These are phyloP conservation scores for Pichia cactophila DNA, from an alignment of 1,139 yeast species.

Conservation along the genomic window DNA sequence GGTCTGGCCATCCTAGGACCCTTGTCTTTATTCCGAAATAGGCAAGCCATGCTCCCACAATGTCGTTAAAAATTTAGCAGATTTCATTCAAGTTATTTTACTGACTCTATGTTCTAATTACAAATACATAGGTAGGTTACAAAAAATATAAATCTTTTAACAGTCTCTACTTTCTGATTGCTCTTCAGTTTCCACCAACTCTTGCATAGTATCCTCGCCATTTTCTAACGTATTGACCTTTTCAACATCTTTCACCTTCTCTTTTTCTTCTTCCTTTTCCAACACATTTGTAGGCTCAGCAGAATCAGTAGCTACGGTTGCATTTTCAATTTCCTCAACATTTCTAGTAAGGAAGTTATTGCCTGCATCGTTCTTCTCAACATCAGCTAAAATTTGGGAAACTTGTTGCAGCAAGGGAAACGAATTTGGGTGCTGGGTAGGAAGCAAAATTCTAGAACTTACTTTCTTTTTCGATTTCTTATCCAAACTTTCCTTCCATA, in stretches of 20 bases:
- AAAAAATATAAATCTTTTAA: not conserved
- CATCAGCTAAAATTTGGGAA: conserved; percentile 10
- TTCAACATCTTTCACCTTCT: not conserved
- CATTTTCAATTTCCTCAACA: not conserved
- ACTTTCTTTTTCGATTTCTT: conserved; percentile 47
- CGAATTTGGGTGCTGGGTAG: conserved; percentile 27
- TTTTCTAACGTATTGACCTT: not conserved
- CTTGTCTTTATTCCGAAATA: too few species aligned
- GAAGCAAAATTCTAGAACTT: conserved; percentile 50
- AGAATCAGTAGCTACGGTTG: not conserved
- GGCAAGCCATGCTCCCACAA: too few species aligned
- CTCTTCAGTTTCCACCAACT: not conserved
- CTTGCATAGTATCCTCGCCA: not conserved
- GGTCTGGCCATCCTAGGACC: too few species aligned
- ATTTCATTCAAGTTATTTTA: not conserved
- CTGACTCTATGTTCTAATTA: not conserved
- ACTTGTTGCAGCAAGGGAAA: conserved; percentile 23
- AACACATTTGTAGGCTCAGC: not conserved
- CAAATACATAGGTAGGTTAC: not conserved
- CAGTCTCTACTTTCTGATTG: not conserved
- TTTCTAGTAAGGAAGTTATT: not conserved
- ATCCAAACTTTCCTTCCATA: conserved; percentile 60
- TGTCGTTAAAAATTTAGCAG: not conserved
- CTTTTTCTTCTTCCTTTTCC: not conserved
- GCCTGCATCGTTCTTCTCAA: conserved; percentile 6